phyloP scores from a whole-genome alignment of 2,329 filamentous ascomycete genomes.

The Fusarium duplospermum region DNA sequence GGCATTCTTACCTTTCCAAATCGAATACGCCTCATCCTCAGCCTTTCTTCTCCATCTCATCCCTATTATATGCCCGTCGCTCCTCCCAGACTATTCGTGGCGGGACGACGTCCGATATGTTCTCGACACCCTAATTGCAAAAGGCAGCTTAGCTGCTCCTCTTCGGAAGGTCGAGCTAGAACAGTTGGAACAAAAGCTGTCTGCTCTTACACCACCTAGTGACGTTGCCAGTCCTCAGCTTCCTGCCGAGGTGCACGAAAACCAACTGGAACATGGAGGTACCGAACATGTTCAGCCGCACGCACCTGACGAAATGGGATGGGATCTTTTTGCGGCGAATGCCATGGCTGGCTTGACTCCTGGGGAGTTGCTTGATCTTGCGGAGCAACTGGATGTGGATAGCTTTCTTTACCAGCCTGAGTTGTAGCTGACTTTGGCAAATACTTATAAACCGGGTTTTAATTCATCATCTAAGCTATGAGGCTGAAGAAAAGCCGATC shows the following conservation, averaged over 20 bases:
- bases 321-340: slow-evolving; percentile 48
- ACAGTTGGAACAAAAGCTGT: slow-evolving; percentile 52
- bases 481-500: too few species aligned
- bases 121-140: slow-evolving; percentile 52
- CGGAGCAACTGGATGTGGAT: slow-evolving; percentile 46
- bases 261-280: accelerated
- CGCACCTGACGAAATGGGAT: slow-evolving; percentile 37
- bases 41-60: slow-evolving; percentile 54
- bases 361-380: slow-evolving; percentile 46
- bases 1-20: slow-evolving; percentile 54
- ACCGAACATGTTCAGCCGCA: background rate
- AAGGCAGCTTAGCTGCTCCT: slow-evolving; percentile 53
- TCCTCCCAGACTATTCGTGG: slow-evolving; percentile 51
- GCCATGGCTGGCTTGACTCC: slow-evolving; percentile 48
- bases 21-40: slow-evolving; percentile 56
- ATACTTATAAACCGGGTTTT: accelerated
- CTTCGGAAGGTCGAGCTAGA: slow-evolving; percentile 51
- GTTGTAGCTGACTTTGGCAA: background rate
- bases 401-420: slow-evolving; percentile 36
- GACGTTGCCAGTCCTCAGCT: slow-evolving; percentile 7
- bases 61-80: slow-evolving; percentile 46
- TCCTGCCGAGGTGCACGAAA: accelerated
- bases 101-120: slow-evolving; percentile 50
- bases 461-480: background rate
- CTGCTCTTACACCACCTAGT: slow-evolving; percentile 47